A percentile compares a stretch with the other conserved stretches of the same genome.
phyloP scores from a whole-genome alignment of 306 rosid genomes.

The Trichosanthes cucumerina region DNA sequence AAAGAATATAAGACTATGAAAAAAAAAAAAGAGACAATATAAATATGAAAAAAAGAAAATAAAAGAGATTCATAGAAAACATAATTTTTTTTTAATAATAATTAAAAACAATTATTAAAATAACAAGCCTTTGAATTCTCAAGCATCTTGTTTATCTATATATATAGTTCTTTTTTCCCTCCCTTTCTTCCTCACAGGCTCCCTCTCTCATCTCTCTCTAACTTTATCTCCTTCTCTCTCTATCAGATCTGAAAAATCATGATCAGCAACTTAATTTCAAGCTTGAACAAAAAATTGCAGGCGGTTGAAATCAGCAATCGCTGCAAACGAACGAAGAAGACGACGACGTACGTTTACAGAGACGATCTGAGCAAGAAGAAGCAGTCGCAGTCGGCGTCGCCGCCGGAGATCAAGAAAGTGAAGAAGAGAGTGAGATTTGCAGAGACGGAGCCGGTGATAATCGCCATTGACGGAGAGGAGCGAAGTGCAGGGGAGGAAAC shows the following conservation, averaged over 20 bases:
- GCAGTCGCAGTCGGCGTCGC: background rate
- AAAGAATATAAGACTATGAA: background rate
- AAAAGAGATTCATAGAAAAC: background rate
- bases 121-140: background rate
- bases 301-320: background rate
- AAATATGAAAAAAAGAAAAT: background rate
- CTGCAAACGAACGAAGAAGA: background rate
- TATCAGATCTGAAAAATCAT: background rate
- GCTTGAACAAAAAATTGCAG: background rate
- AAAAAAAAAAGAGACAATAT: too few relatives aligned
- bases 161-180: background rate
- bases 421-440: conserved; percentile 13
- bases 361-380: background rate
- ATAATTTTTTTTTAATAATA: background rate
- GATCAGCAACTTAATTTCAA: conserved; percentile 4
- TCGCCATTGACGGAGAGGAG: background rate
- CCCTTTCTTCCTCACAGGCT: background rate
- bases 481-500: background rate
- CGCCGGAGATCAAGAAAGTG: background rate
- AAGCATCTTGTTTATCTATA: background rate
- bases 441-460: conserved; percentile 5
- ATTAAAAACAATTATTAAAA: background rate
- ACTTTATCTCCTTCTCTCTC: background rate
- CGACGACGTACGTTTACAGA: background rate
- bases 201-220: background rate